Conservation (phyloP, 768 basidiomycete genomes). For the Termitomyces sp. region DNA sequence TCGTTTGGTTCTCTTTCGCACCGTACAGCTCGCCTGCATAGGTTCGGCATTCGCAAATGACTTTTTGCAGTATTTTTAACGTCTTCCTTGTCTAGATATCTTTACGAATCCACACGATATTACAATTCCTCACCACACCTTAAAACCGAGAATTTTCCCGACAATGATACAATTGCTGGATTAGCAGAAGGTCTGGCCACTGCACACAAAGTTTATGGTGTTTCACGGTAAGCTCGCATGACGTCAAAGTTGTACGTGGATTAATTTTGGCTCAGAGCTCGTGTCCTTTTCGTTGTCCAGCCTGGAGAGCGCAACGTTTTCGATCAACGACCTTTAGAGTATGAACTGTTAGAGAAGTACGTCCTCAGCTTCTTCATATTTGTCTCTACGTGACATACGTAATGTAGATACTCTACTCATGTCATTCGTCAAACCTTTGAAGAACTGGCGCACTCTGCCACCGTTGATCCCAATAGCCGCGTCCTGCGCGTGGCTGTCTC, state of each 20-base stretch:
- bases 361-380: conserved; percentile 12
- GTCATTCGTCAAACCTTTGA: conserved; percentile 73
- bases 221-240: conserved; percentile 36
- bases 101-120: conserved; percentile 61
- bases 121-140: conserved; percentile 53
- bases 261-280: conserved; percentile 24
- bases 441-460: conserved; percentile 55
- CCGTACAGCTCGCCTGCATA: conserved; percentile 64
- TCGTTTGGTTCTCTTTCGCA: conserved; percentile 84
- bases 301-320: conserved; percentile 89
- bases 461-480: conserved; percentile 41
- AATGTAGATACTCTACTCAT: conserved; percentile 62
- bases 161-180: conserved; percentile 64
- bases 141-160: conserved; percentile 54
- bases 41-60: conserved; percentile 36
- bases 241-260: background rate
- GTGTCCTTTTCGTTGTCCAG: conserved; percentile 87
- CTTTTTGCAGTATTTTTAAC: background rate
- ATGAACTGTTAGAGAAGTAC: conserved; percentile 75
- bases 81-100: conserved; percentile 43
- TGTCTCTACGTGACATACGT: background rate
- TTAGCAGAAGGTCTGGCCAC: conserved; percentile 73
- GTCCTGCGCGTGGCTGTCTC: conserved; percentile 36
- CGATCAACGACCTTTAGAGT: conserved; percentile 88
- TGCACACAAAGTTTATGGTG: conserved; percentile 72